Evolutionary conservation across 2,329 filamentous ascomycete genomes (phyloP), one percentile per base, ranked within the genome.

Genomic region (Colletotrichum sublineola): DNA sequence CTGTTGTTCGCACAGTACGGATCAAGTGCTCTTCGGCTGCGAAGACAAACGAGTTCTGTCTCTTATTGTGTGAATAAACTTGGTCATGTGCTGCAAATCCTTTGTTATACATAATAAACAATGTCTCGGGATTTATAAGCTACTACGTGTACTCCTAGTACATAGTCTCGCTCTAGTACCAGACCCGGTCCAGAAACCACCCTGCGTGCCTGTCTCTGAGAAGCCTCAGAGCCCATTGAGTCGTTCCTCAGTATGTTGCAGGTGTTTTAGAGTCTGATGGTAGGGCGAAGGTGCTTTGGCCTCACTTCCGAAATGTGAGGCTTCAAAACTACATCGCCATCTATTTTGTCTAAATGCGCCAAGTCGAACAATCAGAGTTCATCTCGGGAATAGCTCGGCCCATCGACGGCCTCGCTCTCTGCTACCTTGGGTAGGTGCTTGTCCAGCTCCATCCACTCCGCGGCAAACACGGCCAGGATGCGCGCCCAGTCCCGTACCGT

Each of bases 401-500:
- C 67, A 63, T 77, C 77, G 73, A 78, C 79, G 14, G 76, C 73
- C 62, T 74, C 77, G 1, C 74, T 70, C 33, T 74, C 63, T 38
- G 68, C 57, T 66, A 74, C 68, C 74, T 79, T 79, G 14, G 82
- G 78, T 74, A 85, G 77, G 52, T 80, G 78, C 7, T 79, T 78
- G 31, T 82, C 82, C 73, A 98, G 82, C 75, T 97, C 95, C 89
- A 98, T 90, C 95, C 95, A 98, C 82, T 98, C 96, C 0, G 93
- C 92, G 44, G 91, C 89, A 83, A 98, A 99, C 0, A 91, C 95
- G 0, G 93, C 92, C 8, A 96, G 86, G 61, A 99, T 91, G 80
- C 89, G 91, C 24, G 93, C 90, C 96, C 96, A 99, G 81, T 99
- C 96, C 77, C 93, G 89, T 46, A 95, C 89, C 0, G 93, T 96